A percentile compares a stretch with the other conserved stretches of the same genome.
Evolutionary conservation across 169 alveolate species (phyloP).

Genomic region (Cryptosporidium sp.): DNA sequence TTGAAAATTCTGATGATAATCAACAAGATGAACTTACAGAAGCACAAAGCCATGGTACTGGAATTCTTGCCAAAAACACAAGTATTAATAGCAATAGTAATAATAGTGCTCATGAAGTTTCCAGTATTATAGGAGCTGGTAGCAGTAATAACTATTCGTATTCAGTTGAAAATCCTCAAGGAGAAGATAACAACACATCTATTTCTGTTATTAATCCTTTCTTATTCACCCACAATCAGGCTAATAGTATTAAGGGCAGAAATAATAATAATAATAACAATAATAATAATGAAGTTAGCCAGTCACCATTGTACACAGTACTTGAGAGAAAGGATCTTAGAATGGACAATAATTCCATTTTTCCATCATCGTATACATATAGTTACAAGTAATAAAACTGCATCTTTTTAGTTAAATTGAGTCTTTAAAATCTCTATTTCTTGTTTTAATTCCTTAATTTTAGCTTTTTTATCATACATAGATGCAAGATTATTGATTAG

Average conservation of each 20-base stretch:
- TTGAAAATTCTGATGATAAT: background rate
- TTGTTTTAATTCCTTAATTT: slow-evolving; percentile 9
- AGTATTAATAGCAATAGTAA: background rate
- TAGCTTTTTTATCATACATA: background rate
- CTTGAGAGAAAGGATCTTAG: slow-evolving; percentile 7
- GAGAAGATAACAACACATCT: background rate
- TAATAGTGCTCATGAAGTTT: background rate
- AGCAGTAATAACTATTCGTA: background rate
- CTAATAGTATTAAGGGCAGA: background rate
- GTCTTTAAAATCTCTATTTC: slow-evolving; percentile 16
- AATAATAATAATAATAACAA: background rate
- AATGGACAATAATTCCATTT: slow-evolving; percentile 28
- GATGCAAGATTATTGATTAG: slow-evolving; percentile 1
- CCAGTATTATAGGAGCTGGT: background rate
- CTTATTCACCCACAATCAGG: background rate
- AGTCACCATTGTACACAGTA: background rate
- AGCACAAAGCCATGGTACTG: background rate
- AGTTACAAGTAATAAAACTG: background rate
- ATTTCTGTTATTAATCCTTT: slow-evolving; percentile 12
- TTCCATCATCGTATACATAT: slow-evolving; percentile 38
- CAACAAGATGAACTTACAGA: background rate
- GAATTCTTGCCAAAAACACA: background rate
- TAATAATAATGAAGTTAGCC: background rate
- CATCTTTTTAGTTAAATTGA: too few relatives aligned
- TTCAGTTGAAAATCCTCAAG: background rate